Percentiles rank a stretch among this genome's conserved stretches.
Conservation (phyloP, 1,284 basidiomycete genomes). For the Malassezia furfur region DNA sequence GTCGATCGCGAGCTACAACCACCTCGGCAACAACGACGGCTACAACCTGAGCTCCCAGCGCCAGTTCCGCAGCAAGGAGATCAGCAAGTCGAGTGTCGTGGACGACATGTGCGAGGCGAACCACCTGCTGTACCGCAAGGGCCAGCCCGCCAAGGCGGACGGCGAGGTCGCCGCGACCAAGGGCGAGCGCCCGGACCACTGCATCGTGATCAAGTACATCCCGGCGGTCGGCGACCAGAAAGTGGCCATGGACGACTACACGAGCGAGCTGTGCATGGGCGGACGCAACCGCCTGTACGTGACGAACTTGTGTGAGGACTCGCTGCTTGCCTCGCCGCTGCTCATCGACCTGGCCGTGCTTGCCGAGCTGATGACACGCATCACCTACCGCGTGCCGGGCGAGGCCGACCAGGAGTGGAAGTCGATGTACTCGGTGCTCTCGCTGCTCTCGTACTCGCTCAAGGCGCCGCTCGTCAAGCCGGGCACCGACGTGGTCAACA, state of each 20-base stretch:
- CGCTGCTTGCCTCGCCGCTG: constrained; percentile 85
- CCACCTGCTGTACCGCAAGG: constrained; percentile 74
- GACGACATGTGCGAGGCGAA: constrained; percentile 66
- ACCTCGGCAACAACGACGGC: constrained; percentile 96
- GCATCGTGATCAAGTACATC: constrained; percentile 61
- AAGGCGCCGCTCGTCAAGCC: constrained; percentile 97
- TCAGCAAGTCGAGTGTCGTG: constrained; percentile 78
- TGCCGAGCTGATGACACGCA: constrained; percentile 84
- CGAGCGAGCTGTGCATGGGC: constrained; percentile 67
- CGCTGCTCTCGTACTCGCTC: constrained; percentile 52
- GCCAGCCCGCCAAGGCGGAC: constrained; percentile 47
- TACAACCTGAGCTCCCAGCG: constrained; percentile 78
- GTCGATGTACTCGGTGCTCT: constrained; percentile 45
- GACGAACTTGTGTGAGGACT: constrained; percentile 59
- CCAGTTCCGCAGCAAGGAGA: constrained; percentile 95
- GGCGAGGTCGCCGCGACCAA: constrained; percentile 51
- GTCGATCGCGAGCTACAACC: constrained; percentile 94
- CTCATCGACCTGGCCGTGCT: constrained; percentile 89
- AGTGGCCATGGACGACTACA: constrained; percentile 91
- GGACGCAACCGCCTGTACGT: constrained; percentile 50
- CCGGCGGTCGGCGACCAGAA: constrained; percentile 85
- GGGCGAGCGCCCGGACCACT: constrained; percentile 92
- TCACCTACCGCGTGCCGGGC: constrained; percentile 57
- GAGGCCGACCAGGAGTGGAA: constrained; percentile 27
- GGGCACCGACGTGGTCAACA: constrained; percentile 87